Evolutionary conservation across 352 stramenopile genomes (phyloP).

Genomic region (Blastocystis sp.): DNA sequence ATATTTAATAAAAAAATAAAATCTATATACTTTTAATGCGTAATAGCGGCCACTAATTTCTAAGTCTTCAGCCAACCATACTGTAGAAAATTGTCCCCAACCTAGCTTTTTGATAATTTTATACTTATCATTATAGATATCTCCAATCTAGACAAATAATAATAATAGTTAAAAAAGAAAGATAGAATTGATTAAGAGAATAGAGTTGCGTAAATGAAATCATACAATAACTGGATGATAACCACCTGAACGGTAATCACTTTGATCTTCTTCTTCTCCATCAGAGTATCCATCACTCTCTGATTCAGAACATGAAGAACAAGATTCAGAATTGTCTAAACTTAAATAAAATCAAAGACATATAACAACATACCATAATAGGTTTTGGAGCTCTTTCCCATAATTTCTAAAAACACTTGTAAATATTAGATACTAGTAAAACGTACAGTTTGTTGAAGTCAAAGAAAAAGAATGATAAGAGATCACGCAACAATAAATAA

Average conservation of each 20-base stretch:
- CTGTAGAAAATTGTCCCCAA: slow-evolving; percentile 98
- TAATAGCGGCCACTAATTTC: slow-evolving; percentile 42
- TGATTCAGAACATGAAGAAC: no score
- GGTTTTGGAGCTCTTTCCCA: no score
- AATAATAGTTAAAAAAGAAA: slow-evolving; percentile 40
- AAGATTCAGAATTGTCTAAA: no score
- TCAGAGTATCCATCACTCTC: slow-evolving; percentile 38
- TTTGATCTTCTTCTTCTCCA: slow-evolving; percentile 74
- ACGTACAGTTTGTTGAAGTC: no score
- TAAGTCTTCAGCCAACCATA: slow-evolving; percentile 85
- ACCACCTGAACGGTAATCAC: slow-evolving; percentile 79
- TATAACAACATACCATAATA: no score
- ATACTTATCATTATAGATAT: slow-evolving; percentile 71
- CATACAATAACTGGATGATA: slow-evolving; percentile 82
- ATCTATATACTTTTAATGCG: slow-evolving; percentile 47
- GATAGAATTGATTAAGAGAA: no score
- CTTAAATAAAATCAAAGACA: no score
- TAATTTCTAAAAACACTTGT: no score
- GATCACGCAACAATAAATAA: no score
- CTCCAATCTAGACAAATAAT: slow-evolving; percentile 49
- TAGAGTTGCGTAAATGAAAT: no score
- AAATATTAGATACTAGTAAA: no score
- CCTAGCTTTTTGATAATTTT: slow-evolving; percentile 90
- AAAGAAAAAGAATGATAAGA: no score
- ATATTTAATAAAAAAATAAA: neutral